Evolutionary conservation across 2,329 filamentous ascomycete species (phyloP), one percentile per base, ranked within the genome.

Genomic region (Taxawa tesnikishii): DNA sequence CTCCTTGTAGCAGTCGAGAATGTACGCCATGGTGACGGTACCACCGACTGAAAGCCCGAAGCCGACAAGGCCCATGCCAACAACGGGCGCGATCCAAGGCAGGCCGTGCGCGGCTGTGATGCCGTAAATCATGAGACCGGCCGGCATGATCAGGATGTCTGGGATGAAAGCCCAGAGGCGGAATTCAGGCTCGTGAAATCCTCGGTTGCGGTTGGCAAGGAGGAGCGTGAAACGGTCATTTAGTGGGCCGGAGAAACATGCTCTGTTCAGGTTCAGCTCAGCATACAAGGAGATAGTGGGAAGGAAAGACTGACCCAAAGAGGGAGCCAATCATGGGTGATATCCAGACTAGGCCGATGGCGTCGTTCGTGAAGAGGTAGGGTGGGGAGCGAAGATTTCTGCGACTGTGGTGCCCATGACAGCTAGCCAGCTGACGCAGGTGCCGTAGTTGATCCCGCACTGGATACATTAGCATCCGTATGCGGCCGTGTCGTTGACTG

Each of bases 101-200:
- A 39, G 15, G 4, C 40, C 38, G 16, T 38, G 23, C 5, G 42
- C 42, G 25, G 37, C 39, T 3, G 35, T 31, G 9, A 40, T 23
- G 4, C 42, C 42, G 18, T 42, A 44, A n/a, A 41, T 31, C 27
- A 43, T 34, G 19, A 46, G 10, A 2, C 36, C 38, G 12, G 35
- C 38, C 16, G 42, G 40, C 31, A 41, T 36, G 14, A 43, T 38
- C 14, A 46, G 29, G 1, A 36, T 38, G 4, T 29, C 32, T 2
- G 34, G 34, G 1, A 43, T 15, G 13, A 37, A 38, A 4, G 38
- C 15, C 41, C 43, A 45, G 2, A 46, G 36, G 12, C 40, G 31
- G 30, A 43, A 41, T 16, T 47, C 44, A 8, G 44, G 44, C 26
- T 47, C 44, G 21, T 41, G 40, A 15, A 41, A 39, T 3, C 43